Conservation (phyloP, 345 rosid genomes). For the Murraya paniculata region DNA sequence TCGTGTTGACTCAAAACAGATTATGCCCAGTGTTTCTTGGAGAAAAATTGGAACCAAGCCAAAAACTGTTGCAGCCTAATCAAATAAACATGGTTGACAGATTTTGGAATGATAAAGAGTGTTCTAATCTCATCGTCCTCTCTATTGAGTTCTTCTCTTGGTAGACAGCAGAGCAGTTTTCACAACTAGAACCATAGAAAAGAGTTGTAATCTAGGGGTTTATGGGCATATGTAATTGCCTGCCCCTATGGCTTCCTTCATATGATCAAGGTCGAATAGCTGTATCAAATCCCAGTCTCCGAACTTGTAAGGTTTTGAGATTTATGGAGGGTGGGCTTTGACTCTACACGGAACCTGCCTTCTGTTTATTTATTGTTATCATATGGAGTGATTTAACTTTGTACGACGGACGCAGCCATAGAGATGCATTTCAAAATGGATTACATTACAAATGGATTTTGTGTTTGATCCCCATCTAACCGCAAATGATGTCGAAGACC, state of each 20-base stretch:
- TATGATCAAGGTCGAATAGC: neutral
- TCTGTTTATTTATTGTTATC: neutral
- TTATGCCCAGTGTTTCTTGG: constrained; percentile 97
- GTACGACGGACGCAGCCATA: neutral
- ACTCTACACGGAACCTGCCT: neutral
- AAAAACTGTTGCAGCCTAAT: constrained; percentile 57
- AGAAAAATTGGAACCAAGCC: constrained; percentile 79
- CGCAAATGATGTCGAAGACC: no score
- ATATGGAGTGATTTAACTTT: neutral
- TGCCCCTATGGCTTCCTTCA: neutral
- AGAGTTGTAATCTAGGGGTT: neutral
- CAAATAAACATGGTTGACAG: neutral
- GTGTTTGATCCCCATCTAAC: neutral
- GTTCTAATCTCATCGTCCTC: neutral
- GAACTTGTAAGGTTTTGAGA: neutral
- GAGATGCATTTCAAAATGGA: neutral
- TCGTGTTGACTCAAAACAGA: constrained; percentile 81
- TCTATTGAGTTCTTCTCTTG: neutral
- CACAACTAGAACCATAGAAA: neutral
- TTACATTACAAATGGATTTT: no score
- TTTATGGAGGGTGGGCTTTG: neutral
- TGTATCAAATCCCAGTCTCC: neutral
- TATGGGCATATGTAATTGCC: neutral
- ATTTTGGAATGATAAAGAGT: neutral
- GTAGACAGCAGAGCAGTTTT: constrained; percentile 3